These are phyloP conservation scores for Triticum urartu DNA, from an alignment of 176 grass and related monocot genomes.

Conservation along the genomic window DNA sequence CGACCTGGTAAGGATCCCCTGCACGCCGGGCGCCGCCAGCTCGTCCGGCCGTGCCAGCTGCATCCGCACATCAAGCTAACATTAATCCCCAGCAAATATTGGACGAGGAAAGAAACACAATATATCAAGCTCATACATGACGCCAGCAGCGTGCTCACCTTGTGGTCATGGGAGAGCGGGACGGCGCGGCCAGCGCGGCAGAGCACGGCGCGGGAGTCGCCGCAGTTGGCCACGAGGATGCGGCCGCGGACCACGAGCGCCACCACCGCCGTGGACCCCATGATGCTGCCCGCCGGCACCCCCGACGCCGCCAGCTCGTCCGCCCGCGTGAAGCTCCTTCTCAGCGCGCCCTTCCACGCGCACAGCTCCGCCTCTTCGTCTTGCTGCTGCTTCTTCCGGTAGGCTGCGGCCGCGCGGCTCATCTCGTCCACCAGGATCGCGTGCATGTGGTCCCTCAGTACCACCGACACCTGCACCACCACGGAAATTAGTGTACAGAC, in stretches of 20 bases:
- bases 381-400: neutral
- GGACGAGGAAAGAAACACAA: neutral
- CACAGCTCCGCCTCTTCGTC: slow-evolving; percentile 17
- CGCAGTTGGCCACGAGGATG: slow-evolving; percentile 70
- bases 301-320: slow-evolving; percentile 31
- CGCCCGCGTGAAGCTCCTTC: slow-evolving; percentile 44
- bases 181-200: slow-evolving; percentile 30
- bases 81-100: neutral
- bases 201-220: slow-evolving; percentile 81
- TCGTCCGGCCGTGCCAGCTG: neutral
- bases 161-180: slow-evolving; percentile 77
- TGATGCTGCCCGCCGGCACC: slow-evolving; percentile 27
- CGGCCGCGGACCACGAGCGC: slow-evolving; percentile 42
- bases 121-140: neutral
- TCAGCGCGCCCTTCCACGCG: slow-evolving; percentile 48
- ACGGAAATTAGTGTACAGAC: neutral
- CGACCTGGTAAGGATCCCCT: neutral
- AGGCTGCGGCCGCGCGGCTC: neutral
- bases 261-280: slow-evolving; percentile 79
- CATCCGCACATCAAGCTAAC: neutral
- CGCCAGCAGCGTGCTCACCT: slow-evolving; percentile 35
- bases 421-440: slow-evolving; percentile 57
- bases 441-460: slow-evolving; percentile 74
- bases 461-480: slow-evolving; percentile 48
- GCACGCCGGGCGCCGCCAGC: neutral